A percentile compares a stretch with the other conserved stretches of the same genome.
These are phyloP conservation scores for Vanilla planifolia DNA, from an alignment of 106 monocot species.

Conservation along the genomic window DNA sequence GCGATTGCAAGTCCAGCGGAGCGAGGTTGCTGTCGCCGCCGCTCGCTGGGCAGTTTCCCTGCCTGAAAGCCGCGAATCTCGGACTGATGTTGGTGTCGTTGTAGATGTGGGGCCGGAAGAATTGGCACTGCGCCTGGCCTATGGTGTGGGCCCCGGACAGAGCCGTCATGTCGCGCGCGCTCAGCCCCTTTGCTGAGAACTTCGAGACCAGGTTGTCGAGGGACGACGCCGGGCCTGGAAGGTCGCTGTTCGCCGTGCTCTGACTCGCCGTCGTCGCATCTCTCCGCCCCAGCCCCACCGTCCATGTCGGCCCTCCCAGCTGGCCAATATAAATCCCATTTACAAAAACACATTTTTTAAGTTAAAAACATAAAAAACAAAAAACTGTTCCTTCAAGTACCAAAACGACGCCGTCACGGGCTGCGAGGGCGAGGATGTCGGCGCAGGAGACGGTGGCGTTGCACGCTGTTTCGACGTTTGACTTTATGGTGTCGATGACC, in stretches of 20 bases:
- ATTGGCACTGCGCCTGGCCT: constrained; percentile 24
- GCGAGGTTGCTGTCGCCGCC: constrained; percentile 14
- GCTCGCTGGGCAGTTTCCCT: constrained; percentile 5
- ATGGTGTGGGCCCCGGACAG: constrained; percentile 47
- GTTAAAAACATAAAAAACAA: no score
- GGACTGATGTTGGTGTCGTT: constrained; percentile 24
- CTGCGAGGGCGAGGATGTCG: constrained; percentile 40
- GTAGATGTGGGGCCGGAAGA: constrained; percentile 20
- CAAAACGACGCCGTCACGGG: constrained; percentile 23
- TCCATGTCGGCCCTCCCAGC: constrained; percentile 37
- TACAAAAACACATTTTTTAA: background rate
- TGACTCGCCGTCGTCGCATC: constrained; percentile 27
- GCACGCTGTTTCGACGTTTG: constrained; percentile 19
- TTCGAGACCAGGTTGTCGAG: constrained; percentile 19
- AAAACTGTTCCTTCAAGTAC: background rate
- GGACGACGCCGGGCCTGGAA: constrained; percentile 14
- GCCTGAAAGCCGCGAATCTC: constrained; percentile 3
- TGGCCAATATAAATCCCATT: no score
- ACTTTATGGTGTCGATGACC: constrained; percentile 40
- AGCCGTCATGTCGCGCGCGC: constrained; percentile 28
- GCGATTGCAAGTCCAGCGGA: constrained; percentile 4
- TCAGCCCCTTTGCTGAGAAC: constrained; percentile 17
- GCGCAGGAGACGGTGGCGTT: constrained; percentile 36
- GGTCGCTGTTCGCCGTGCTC: constrained; percentile 14
- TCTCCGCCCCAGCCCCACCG: constrained; percentile 21